Conservation (phyloP, 148 eudicot genomes). For the Rhododendron mucronatum region DNA sequence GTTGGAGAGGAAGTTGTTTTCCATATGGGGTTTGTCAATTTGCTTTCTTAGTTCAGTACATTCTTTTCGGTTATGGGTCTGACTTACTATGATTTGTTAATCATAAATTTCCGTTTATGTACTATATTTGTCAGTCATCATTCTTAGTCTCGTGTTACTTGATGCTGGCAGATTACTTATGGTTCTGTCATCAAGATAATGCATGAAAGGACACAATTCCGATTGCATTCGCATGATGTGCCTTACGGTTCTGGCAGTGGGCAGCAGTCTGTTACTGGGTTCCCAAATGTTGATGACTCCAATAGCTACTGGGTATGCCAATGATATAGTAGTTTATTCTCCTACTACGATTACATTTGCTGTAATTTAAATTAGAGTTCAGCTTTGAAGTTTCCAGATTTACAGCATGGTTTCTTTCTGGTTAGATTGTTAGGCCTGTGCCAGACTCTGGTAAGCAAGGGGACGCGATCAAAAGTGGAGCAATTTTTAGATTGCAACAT, state of each 20-base stretch:
- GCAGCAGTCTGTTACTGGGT: constrained; percentile 93
- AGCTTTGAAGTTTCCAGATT: not conserved
- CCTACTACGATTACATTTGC: not conserved
- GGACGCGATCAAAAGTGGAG: constrained; percentile 61
- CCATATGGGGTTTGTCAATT: not conserved
- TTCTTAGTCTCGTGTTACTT: not conserved
- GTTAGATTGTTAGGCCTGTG: constrained; percentile 67
- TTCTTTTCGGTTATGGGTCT: not conserved
- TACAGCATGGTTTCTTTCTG: not conserved
- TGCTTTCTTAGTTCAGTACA: not conserved
- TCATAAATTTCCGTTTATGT: not conserved
- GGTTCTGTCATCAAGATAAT: constrained; percentile 82
- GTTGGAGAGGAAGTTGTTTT: not conserved
- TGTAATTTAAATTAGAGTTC: not conserved
- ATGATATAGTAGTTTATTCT: not conserved
- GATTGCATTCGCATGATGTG: constrained; percentile 91
- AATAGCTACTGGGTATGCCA: constrained; percentile 90
- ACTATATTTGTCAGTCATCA: not conserved
- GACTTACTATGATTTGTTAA: not conserved
- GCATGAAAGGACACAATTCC: constrained; percentile 76
- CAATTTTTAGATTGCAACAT: constrained; percentile 70
- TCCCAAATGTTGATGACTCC: constrained; percentile 85
- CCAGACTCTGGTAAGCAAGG: constrained; percentile 70
- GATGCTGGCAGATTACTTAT: constrained; percentile 63
- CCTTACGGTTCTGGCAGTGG: constrained; percentile 99